Evolutionary conservation across 345 rosid genomes (phyloP).

Genomic region (Geranium rotundifolium): DNA sequence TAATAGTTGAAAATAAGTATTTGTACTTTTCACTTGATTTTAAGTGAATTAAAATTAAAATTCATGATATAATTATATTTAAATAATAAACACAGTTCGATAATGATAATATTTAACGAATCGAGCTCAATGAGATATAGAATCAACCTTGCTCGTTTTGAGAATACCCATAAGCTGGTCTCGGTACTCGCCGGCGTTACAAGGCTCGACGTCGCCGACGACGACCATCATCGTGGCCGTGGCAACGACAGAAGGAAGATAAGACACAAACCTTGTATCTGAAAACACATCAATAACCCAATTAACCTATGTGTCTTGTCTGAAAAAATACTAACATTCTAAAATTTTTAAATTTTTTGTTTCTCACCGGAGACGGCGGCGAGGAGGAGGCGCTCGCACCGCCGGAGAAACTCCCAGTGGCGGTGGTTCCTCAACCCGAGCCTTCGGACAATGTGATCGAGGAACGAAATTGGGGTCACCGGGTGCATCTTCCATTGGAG

Average conservation of each 20-base stretch:
- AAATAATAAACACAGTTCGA: too few species aligned
- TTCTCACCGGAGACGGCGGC: slow-evolving; percentile 51
- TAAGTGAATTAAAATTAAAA: too few species aligned
- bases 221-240: slow-evolving; percentile 75
- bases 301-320: not conserved
- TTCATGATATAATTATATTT: too few species aligned
- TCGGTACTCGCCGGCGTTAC: slow-evolving; percentile 34
- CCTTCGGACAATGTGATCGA: slow-evolving; percentile 66
- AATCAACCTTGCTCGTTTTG: slow-evolving; percentile 45
- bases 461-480: slow-evolving; percentile 64
- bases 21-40: too few species aligned
- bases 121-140: not conserved
- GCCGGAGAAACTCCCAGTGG: slow-evolving; percentile 50
- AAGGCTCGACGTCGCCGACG: slow-evolving; percentile 45
- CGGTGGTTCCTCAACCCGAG: slow-evolving; percentile 48
- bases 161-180: slow-evolving; percentile 49
- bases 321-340: too few species aligned
- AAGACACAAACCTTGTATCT: slow-evolving; percentile 57
- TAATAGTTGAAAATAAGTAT: too few species aligned
- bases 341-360: too few species aligned
- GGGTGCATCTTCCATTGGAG: slow-evolving; percentile 91
- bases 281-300: slow-evolving; percentile 15
- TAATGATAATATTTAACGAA: too few species aligned
- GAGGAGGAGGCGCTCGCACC: slow-evolving; percentile 56
- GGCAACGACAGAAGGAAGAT: slow-evolving; percentile 73